Conservation (phyloP, 495 filamentous ascomycete species). For the Tuber calosporum region DNA sequence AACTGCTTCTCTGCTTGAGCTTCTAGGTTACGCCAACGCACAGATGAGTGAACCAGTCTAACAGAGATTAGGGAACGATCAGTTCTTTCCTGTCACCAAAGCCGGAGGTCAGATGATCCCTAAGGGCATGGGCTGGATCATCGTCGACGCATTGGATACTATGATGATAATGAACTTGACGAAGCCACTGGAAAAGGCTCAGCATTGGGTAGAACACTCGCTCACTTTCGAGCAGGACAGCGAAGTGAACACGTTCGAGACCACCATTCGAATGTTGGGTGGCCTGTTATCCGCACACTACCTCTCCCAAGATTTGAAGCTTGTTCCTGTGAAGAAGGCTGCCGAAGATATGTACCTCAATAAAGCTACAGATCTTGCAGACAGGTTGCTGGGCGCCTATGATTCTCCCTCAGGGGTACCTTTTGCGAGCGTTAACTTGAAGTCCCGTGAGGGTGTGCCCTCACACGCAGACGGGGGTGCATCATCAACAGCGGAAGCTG, state of each 20-base stretch:
- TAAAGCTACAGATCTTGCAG: conserved; percentile 86
- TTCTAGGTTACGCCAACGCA: not conserved
- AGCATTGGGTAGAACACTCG: conserved; percentile 79
- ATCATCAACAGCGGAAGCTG: conserved; percentile 87
- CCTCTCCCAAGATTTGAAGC: conserved; percentile 51
- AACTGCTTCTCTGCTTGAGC: not conserved
- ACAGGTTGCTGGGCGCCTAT: conserved; percentile 78
- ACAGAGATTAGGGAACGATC: conserved; percentile 60
- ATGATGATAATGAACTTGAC: conserved; percentile 98
- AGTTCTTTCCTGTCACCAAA: conserved; percentile 75
- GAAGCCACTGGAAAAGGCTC: conserved; percentile 70
- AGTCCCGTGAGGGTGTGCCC: conserved; percentile 60
- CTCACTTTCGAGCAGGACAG: conserved; percentile 84
- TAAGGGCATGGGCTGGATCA: conserved; percentile 89
- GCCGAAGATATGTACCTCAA: conserved; percentile 92
- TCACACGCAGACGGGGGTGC: conserved; percentile 84
- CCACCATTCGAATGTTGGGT: conserved; percentile 95
- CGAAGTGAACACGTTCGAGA: conserved; percentile 96
- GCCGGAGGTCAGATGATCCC: conserved; percentile 73
- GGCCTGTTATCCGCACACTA: conserved; percentile 93
- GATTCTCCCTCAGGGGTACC: conserved; percentile 80
- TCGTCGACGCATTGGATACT: conserved; percentile 91
- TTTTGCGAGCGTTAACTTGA: conserved; percentile 82
- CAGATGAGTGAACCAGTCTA: not conserved
- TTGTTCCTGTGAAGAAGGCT: conserved; percentile 53